Percentiles rank a stretch among this genome's conserved stretches.
phyloP scores from a whole-genome alignment of 345 rosid genomes.

The Aegle marmelos region DNA sequence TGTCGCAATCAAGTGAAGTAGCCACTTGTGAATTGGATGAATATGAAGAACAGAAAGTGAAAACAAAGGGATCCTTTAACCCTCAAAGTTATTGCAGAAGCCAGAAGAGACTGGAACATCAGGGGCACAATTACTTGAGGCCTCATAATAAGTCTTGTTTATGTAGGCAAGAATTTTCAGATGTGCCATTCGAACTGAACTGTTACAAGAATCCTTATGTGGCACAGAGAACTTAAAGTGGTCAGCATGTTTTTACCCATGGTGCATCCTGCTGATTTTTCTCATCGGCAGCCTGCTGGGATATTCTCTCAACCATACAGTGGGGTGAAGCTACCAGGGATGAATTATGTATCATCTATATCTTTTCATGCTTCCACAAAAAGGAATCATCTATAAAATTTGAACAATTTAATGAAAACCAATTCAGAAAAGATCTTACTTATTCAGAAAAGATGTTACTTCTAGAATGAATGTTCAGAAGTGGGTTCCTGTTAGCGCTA shows the following conservation, averaged over 20 bases:
- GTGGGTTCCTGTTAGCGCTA: constrained; percentile 14
- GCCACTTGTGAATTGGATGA: not conserved
- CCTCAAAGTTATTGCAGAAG: not conserved
- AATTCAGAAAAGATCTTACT: not conserved
- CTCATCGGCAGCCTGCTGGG: not conserved
- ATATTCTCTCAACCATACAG: not conserved
- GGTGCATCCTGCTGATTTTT: not conserved
- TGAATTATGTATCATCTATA: not conserved
- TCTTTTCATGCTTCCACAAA: constrained; percentile 5
- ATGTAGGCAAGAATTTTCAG: constrained; percentile 2
- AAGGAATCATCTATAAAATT: constrained; percentile 1
- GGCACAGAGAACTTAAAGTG: not conserved
- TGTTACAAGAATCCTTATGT: not conserved
- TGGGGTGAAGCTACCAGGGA: constrained; percentile 3
- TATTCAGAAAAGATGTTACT: not conserved
- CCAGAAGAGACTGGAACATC: not conserved
- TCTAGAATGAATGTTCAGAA: constrained; percentile 12
- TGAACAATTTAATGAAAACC: not conserved
- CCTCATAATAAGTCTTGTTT: not conserved
- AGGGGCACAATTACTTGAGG: not conserved
- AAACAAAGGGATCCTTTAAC: not conserved
- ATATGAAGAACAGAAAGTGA: not conserved
- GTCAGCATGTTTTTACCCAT: not conserved
- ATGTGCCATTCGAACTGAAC: not conserved
- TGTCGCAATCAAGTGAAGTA: not conserved